Percentiles rank a stretch among this genome's conserved stretches.
Conservation (phyloP, 2,329 filamentous ascomycete species). For the Aspergillus japonicus region DNA sequence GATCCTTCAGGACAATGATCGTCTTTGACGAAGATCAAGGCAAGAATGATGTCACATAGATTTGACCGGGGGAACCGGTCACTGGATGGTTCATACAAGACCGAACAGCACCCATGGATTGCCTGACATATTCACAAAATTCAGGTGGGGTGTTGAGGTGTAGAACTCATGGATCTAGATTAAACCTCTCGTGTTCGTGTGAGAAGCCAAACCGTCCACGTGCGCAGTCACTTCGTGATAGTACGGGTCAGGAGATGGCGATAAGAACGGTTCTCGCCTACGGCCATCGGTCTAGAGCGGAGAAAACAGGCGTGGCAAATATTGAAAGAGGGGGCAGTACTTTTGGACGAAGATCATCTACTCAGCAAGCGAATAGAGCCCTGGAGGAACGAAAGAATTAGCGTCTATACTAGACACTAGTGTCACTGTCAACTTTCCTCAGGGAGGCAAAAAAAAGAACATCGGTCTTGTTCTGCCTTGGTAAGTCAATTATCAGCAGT, state of each 20-base stretch:
- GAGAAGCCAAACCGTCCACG: neutral
- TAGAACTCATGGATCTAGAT: neutral
- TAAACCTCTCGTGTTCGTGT: neutral
- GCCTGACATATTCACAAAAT: neutral
- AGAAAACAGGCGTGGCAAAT: neutral
- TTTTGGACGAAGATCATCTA: neutral
- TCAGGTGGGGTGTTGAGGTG: neutral
- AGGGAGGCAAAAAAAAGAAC: neutral
- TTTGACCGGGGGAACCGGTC: neutral
- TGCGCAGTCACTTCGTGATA: neutral
- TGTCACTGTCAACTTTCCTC: neutral
- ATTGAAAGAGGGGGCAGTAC: neutral
- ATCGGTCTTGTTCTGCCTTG: no score
- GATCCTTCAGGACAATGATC: neutral
- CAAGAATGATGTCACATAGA: slow-evolving; percentile 6
- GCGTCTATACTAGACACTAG: neutral
- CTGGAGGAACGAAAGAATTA: neutral
- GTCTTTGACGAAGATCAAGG: neutral
- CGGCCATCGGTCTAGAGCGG: neutral
- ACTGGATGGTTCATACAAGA: neutral
- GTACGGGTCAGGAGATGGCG: neutral
- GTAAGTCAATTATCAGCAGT: neutral
- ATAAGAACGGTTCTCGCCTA: neutral
- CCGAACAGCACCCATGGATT: neutral
- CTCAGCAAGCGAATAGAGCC: neutral